Evolutionary conservation across 805 yeast genomes (phyloP), one percentile per base, ranked within the genome.

Genomic region (Brettanomyces bruxellensis): DNA sequence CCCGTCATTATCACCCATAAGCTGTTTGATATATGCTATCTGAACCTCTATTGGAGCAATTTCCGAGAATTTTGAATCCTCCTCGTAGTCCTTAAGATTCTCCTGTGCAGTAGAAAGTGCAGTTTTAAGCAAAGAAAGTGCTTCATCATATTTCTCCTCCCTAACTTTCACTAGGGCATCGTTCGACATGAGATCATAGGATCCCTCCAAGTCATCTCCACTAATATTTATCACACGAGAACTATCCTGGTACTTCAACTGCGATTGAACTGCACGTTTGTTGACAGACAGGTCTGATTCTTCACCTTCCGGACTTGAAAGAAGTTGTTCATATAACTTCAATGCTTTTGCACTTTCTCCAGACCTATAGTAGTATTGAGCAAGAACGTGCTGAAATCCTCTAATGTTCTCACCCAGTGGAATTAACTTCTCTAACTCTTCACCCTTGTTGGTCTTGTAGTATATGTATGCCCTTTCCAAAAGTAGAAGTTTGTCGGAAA

Each of bases 241-340:
- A 28, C 41, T 51, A 25, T 47, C 45, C 18, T 41, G 40, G 12
- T 38, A 45, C 34, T 58, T 57, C 43, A 59, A 41, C 57, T 78
- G 85, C 9, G 86, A 77, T 24, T 76, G 62, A n/a, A 79, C 71
- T 3, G 90, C 88, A 49, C 82, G 71, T 60, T 83, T 85, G 58
- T 84, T 84, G 40, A 81, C 81, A 28, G 68, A 56, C 46, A 81
- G 58, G 59, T 83, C 90, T 35, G 69, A 55, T 23, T 54, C 55
- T 52, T 73, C 82, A 45, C 72, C 76, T 39, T 64, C 66, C 28
- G 68, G 62, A 12, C 47, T 46, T 7, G 59, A 44, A 37, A 70
- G 57, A 47, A 76, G 62, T 4, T 64, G 65, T 35, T 61, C 61
- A 56, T 83, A 84, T 4, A 78, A 44, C 6, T 58, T 55, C 48